Base-by-base conservation (phyloP, 2,329 filamentous ascomycete species). In the Colletotrichum orbiculare region DNA sequence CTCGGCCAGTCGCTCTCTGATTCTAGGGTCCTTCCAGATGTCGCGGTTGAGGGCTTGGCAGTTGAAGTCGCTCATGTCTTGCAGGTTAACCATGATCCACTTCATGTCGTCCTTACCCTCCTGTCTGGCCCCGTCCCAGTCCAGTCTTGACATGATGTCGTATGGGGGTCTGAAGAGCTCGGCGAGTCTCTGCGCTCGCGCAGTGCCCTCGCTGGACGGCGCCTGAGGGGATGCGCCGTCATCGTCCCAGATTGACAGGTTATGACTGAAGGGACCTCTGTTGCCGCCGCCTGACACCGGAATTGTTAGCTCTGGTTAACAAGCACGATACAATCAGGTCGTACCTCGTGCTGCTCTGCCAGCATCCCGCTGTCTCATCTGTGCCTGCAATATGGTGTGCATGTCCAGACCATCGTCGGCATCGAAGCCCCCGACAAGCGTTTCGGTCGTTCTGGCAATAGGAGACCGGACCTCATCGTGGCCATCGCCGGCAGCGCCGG, bases 81-180 rank as follows among this genome's bases (percentile, higher is more conserved):
- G 96, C 13, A 99, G 89, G 75, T 99, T 98, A 67, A 97, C 93
- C 70, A 99, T 79, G 52, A 99, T 87, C 96, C 96, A 99, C 77
- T 97, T 97, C 82, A 93, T 89, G 35, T 90, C 85, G 49, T 94
- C 91, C 75, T 96, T 97, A 66, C 95, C 96, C 71, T 94, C 85
- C 13, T 94, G 87, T 58, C 96, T 88, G 12, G 93, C 96, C 63
- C 90, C 86, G 69, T 97, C 93, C 89, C 93, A 97, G 13, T 69
- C n/a, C 38, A 93, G 78, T 39, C 87, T 87, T 25, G 88, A 89
- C 82, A 99, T 97, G 47, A 99, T 81, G 42, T 97, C 93, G 76
- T 94, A 96, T 0, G 96, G 96, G 2, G 96, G 96, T 43, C 94
- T 87, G 78, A 96, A 99, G 67, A 99, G 87, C 74, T 98, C 93